A percentile compares a stretch with the other conserved stretches of the same genome.
Conservation (phyloP, 305 asterid genomes). For the Fraxinus angustifolia region DNA sequence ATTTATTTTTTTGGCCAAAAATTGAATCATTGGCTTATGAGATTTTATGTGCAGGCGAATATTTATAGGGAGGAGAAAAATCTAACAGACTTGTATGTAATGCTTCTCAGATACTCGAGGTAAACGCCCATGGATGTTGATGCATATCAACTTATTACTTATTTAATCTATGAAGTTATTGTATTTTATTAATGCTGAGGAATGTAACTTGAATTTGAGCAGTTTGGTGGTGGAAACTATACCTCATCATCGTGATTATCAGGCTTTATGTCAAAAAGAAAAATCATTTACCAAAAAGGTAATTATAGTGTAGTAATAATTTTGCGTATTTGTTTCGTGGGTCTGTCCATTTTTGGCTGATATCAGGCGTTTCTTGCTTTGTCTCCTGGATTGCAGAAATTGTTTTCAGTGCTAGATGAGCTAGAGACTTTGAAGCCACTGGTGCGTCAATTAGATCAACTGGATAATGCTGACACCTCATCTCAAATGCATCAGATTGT, state of each 20-base stretch:
- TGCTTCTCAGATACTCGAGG: conserved; percentile 86
- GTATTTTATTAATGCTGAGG: conserved; percentile 17
- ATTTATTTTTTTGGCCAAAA: neutral
- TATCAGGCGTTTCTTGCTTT: conserved; percentile 20
- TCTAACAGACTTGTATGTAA: conserved; percentile 68
- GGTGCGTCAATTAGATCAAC: conserved; percentile 48
- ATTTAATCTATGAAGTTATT: conserved; percentile 13
- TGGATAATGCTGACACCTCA: conserved; percentile 33
- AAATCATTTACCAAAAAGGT: conserved; percentile 55
- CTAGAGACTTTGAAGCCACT: conserved; percentile 70
- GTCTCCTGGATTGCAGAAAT: conserved; percentile 45
- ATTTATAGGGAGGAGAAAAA: conserved; percentile 75
- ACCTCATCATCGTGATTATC: conserved; percentile 80
- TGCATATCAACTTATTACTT: conserved; percentile 5
- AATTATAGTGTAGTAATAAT: conserved; percentile 12
- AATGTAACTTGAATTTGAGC: conserved; percentile 27
- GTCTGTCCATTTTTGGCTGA: conserved; percentile 16
- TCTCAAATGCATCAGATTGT: conserved; percentile 35
- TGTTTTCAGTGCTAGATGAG: conserved; percentile 59
- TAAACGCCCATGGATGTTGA: conserved; percentile 26
- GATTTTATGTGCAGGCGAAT: conserved; percentile 52
- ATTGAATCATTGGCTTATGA: neutral
- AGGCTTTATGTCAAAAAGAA: conserved; percentile 45
- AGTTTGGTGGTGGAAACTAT: conserved; percentile 95
- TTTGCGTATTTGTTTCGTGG: conserved; percentile 10